phyloP scores from a whole-genome alignment of 345 rosid species.

The Gossypium rotundifolium region DNA sequence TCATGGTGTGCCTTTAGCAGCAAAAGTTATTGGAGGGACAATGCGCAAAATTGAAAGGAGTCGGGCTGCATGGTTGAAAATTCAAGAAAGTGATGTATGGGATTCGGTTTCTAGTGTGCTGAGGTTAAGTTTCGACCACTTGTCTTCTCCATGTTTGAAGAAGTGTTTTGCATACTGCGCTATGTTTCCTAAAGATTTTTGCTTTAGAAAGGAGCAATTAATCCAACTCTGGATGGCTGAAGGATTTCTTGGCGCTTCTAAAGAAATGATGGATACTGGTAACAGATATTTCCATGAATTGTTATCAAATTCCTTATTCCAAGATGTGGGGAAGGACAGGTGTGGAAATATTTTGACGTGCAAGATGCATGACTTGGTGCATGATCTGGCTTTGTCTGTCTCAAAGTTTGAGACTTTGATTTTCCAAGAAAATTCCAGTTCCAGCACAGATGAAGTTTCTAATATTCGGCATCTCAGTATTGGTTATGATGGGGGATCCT shows the following conservation, averaged over 20 bases:
- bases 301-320: slow-evolving; percentile 20
- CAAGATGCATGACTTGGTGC: slow-evolving; percentile 28
- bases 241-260: not conserved
- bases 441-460: not conserved
- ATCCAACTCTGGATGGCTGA: not conserved
- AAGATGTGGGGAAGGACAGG: slow-evolving; percentile 8
- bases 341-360: not conserved
- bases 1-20: not conserved
- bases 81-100: not conserved
- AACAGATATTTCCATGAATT: slow-evolving; percentile 13
- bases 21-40: not conserved
- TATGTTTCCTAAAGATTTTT: not conserved
- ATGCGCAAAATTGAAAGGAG: not conserved
- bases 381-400: slow-evolving; percentile 19
- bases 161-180: not conserved
- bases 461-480: not conserved
- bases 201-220: not conserved
- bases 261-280: slow-evolving; percentile 11
- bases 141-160: not conserved
- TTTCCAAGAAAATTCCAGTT: not conserved
- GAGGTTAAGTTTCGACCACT: not conserved
- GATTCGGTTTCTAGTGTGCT: not conserved
- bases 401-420: slow-evolving; percentile 2
- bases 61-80: not conserved
- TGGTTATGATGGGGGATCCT: not conserved